Base-by-base conservation (phyloP, 371 early-diverging fungal genomes). In the Circinella umbellata region DNA sequence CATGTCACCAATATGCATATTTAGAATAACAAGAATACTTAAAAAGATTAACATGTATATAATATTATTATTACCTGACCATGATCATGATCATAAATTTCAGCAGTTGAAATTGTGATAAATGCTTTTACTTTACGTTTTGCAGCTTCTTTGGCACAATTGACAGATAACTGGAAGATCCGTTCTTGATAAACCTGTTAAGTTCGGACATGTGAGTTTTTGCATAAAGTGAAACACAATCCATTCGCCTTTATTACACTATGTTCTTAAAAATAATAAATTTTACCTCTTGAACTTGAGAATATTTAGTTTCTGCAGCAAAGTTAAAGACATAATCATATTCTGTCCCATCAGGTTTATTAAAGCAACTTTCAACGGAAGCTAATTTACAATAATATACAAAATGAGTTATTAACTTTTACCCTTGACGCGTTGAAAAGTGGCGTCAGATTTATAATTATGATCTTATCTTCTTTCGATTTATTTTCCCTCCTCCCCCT, bases 271-370 rank as follows among this genome's bases (percentile, higher is more conserved):
- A 47, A 47, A 47, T 47, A 27, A 27, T 27, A 27, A 27, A 27
- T 27, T 64, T 71, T 77, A 92, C 95, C 74, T 90, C 92, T 34
- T 92, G 87, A 0, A 90, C 82, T 76, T 94, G 96, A 0, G 94
- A 93, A 77, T 94, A 96, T 75, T 95, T 96, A 46, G 93, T 94
- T 79, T 97, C 98, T 17, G 91, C 91, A 9, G 96, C 96, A 73
- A 94, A 86, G 79, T 97, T 95, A 80, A 96, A 90, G 2, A 96
- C 96, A 69, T 88, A 92, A 77, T 97, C 96, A 77, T 86, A 94
- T 70, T 80, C 83, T n/a, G 73, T 67, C 17, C 88, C 90, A 66
- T 93, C 92, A 10, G 85, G 86, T 54, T 85, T 82, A 5, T 86
- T 83, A 72, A 93, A 95, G 47, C 89, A 90, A 71, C 88, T 89